A percentile compares a stretch with the other conserved stretches of the same genome.
Conservation (phyloP, 495 filamentous ascomycete species). For the Aspergillus coremiiformis region DNA sequence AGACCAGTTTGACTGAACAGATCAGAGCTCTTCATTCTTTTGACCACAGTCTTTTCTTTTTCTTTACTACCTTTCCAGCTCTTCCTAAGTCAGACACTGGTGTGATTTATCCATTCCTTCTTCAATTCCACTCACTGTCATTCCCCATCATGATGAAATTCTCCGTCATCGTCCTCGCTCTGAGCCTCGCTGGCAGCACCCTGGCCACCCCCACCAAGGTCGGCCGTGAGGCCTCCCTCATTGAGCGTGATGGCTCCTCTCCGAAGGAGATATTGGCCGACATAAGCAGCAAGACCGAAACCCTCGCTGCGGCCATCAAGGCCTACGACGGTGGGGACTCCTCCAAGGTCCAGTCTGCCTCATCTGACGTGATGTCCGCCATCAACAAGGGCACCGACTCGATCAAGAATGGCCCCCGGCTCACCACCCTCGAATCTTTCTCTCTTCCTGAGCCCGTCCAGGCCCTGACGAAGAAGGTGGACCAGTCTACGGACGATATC, state of each 20-base stretch:
- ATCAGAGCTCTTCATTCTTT: constrained; percentile 11
- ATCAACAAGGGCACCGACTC: constrained; percentile 25
- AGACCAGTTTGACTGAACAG: background rate
- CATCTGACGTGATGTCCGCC: constrained; percentile 24
- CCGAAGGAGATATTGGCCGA: constrained; percentile 24
- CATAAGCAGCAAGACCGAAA: constrained; percentile 24
- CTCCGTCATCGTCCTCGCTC: constrained; percentile 25
- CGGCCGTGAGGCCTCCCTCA: constrained; percentile 14
- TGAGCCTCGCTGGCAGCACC: constrained; percentile 21
- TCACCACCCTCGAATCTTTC: constrained; percentile 26
- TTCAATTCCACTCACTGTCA: constrained; percentile 3
- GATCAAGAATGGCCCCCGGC: constrained; percentile 15
- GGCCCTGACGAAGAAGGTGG: constrained; percentile 24
- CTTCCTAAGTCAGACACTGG: constrained; percentile 17
- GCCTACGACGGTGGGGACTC: constrained; percentile 27
- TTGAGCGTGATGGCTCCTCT: constrained; percentile 25
- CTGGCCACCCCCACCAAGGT: constrained; percentile 20
- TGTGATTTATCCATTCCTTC: constrained; percentile 12
- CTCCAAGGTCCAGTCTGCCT: constrained; percentile 23
- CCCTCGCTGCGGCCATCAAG: constrained; percentile 30
- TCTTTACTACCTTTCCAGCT: no score
- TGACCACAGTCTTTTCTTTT: constrained; percentile 5
- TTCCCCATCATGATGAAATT: constrained; percentile 33
- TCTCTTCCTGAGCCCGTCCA: constrained; percentile 26
- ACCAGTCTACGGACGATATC: constrained; percentile 24